Percentiles rank a stretch among this genome's conserved stretches.
These are phyloP conservation scores for Tetrahymena thermophila DNA, from an alignment of 73 alveolate genomes.

Conservation along the genomic window DNA sequence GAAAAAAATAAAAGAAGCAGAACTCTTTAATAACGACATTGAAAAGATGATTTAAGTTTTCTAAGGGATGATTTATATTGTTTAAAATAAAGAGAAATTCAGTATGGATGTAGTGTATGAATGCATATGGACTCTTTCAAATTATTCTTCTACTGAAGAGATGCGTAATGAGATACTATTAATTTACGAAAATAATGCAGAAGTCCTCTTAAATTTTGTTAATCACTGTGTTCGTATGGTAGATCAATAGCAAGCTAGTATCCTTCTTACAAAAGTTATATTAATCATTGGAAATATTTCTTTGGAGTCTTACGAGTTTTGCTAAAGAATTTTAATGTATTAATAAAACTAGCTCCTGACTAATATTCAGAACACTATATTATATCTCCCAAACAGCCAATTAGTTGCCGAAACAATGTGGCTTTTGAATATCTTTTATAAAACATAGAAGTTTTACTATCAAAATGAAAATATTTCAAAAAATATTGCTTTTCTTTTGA, in stretches of 20 bases:
- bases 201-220: neutral
- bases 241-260: neutral
- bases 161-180: neutral
- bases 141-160: neutral
- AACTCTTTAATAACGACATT: neutral
- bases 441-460: neutral
- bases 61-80: neutral
- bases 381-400: neutral
- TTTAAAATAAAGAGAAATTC: neutral
- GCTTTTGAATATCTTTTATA: neutral
- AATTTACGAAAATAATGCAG: neutral
- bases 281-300: neutral
- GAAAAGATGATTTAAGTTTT: neutral
- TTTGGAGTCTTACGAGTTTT: neutral
- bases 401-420: neutral
- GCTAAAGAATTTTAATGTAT: neutral
- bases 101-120: neutral
- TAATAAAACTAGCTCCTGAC: neutral
- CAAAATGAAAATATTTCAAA: neutral
- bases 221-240: neutral
- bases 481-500: neutral
- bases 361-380: neutral
- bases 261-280: neutral
- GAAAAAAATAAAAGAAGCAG: neutral
- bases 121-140: neutral